Evolutionary conservation across 371 early-diverging fungal species (phyloP).

Genomic region (Umbelopsis sp.): DNA sequence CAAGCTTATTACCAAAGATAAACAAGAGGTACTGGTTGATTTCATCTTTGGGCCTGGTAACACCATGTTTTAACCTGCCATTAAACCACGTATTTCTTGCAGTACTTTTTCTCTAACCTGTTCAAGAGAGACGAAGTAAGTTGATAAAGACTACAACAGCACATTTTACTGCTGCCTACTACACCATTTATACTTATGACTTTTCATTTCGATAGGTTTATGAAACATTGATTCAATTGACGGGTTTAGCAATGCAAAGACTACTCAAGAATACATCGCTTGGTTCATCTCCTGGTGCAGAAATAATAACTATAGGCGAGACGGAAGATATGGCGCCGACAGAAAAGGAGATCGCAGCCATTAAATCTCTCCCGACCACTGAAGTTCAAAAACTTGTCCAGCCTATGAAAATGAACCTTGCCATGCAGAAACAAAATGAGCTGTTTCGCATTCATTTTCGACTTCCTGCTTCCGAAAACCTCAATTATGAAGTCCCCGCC

Average conservation of each 20-base stretch:
- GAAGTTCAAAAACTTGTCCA: constrained; percentile 50
- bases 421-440: constrained; percentile 79
- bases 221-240: constrained; percentile 89
- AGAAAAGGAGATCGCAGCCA: constrained; percentile 28
- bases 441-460: constrained; percentile 76
- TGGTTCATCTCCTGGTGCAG: constrained; percentile 68
- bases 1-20: constrained; percentile 79
- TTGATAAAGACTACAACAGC: background rate
- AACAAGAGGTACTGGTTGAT: constrained; percentile 62
- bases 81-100: constrained; percentile 6
- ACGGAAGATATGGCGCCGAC: constrained; percentile 38
- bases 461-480: constrained; percentile 68
- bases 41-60: background rate
- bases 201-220: constrained; percentile 56
- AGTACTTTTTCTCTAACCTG: constrained; percentile 91
- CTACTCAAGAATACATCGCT: constrained; percentile 80
- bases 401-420: constrained; percentile 58
- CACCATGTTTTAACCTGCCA: too few species aligned
- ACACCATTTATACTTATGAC: too few species aligned
- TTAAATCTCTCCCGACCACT: constrained; percentile 28
- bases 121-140: constrained; percentile 89
- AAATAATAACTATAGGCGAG: constrained; percentile 43
- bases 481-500: constrained; percentile 60
- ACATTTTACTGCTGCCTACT: background rate
- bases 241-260: constrained; percentile 84